phyloP scores from a whole-genome alignment of 306 rosid species.

The Luffa acutangula region DNA sequence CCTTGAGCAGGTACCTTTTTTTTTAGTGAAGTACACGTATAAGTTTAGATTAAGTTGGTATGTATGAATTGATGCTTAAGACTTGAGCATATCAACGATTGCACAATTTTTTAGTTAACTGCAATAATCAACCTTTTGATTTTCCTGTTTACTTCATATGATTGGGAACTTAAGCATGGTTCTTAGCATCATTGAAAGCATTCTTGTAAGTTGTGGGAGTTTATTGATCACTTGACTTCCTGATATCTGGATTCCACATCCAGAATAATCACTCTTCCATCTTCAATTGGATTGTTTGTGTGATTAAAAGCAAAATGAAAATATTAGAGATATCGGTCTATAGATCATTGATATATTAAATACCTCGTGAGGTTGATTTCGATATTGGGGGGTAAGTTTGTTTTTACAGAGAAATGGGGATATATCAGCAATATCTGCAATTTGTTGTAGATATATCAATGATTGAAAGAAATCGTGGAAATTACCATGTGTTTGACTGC shows the following conservation, averaged over 20 bases:
- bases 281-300: neutral
- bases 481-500: neutral
- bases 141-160: neutral
- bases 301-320: neutral
- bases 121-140: neutral
- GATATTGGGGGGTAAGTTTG: neutral
- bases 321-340: neutral
- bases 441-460: neutral
- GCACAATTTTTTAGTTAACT: neutral
- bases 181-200: neutral
- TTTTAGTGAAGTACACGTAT: neutral
- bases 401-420: neutral
- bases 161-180: neutral
- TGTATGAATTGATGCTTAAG: neutral
- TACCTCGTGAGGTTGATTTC: neutral
- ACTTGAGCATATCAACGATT: neutral
- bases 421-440: too few relatives aligned
- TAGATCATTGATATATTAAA: neutral
- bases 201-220: neutral
- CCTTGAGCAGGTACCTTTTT: slow-evolving; percentile 67
- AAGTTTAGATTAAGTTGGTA: neutral
- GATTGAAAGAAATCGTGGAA: neutral
- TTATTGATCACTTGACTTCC: neutral
- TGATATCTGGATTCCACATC: neutral
- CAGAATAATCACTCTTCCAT: neutral